These are phyloP conservation scores for Amylocystis lapponica DNA, from an alignment of 768 basidiomycete species.

Conservation along the genomic window DNA sequence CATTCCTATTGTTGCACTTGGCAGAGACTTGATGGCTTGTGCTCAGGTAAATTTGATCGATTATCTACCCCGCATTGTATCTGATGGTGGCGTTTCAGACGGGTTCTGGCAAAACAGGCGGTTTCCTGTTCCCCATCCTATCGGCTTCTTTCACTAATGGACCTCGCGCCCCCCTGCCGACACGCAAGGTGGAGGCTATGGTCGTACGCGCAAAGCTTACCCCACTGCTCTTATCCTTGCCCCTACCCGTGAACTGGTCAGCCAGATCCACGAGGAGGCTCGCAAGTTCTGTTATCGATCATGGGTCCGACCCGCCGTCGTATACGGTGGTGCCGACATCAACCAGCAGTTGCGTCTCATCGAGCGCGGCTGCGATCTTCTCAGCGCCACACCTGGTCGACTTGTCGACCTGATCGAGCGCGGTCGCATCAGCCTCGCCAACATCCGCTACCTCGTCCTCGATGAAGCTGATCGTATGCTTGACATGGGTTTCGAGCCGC, in stretches of 20 bases:
- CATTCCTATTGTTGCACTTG: slow-evolving; percentile 91
- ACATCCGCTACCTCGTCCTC: slow-evolving; percentile 95
- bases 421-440: slow-evolving; percentile 91
- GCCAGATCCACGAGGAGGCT: slow-evolving; percentile 98
- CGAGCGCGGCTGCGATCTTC: slow-evolving; percentile 94
- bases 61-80: slow-evolving; percentile 9
- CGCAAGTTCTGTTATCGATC: slow-evolving; percentile 99
- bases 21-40: slow-evolving; percentile 91
- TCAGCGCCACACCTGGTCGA: slow-evolving; percentile 96
- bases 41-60: slow-evolving; percentile 55
- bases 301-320: slow-evolving; percentile 98
- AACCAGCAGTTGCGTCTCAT: slow-evolving; percentile 89
- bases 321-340: slow-evolving; percentile 99
- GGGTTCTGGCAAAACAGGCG: slow-evolving; percentile 98
- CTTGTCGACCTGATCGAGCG: slow-evolving; percentile 98
- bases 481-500: slow-evolving; percentile 99
- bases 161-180: slow-evolving; percentile 67
- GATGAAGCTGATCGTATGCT: slow-evolving; percentile 99
- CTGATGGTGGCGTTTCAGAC: slow-evolving; percentile 53
- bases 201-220: slow-evolving; percentile 81
- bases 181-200: slow-evolving; percentile 41
- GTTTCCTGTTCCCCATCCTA: slow-evolving; percentile 98
- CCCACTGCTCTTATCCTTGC: slow-evolving; percentile 97
- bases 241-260: slow-evolving; percentile 97
- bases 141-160: slow-evolving; percentile 86